Base-by-base conservation (phyloP, 352 stramenopile species). In the Lagenidium sp. region DNA sequence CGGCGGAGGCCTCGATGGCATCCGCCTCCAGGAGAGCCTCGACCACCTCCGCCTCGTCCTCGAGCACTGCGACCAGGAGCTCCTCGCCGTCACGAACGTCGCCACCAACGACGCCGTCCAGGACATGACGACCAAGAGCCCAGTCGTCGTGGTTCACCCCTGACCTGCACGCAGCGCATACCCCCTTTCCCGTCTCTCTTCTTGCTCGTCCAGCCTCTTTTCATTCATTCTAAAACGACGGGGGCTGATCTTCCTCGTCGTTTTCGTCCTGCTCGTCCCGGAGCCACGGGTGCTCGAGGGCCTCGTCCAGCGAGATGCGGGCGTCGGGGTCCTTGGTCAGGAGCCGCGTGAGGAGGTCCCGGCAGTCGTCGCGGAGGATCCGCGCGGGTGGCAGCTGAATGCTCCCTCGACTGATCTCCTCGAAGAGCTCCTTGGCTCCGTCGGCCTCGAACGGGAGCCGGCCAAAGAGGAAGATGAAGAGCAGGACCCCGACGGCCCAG, bases 391-490 rank as follows among this genome's bases (percentile, higher is more conserved):
- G 69, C 5, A 84, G 28, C 11, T 68, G 36, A 25, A 74, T 28
- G 5, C 72, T 75, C n/a, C 53, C 59, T 20, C 44, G 50, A 38
- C 43, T 46, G 37, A 94, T 89, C 41, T 79, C 60, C n/a, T 94
- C 79, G 26, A 94, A 90, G 11, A 94, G 50, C 39, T 90, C 68
- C 50, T 75, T 81, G 0, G 74, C 77, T 26, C 38, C 82, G 6
- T 82, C 70, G 2, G 73, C 71, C 7, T 74, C 32, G 57, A 96
- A 96, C 4, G 86, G 86, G 24, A 95, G 62, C 39, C 56, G 59
- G 6, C 85, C 82, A 34, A 82, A 92, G 15, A 93, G 46, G 51
- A 94, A 96, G 37, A 91, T 67, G 53, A 85, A 96, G 13, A 95
- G 52, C 41, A 90, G 57, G 15, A 94, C 64, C 6, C 83, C 86